Evolutionary conservation across 805 yeast genomes (phyloP), one percentile per base, ranked within the genome.

Genomic region (Teunomyces lycoperdinae): DNA sequence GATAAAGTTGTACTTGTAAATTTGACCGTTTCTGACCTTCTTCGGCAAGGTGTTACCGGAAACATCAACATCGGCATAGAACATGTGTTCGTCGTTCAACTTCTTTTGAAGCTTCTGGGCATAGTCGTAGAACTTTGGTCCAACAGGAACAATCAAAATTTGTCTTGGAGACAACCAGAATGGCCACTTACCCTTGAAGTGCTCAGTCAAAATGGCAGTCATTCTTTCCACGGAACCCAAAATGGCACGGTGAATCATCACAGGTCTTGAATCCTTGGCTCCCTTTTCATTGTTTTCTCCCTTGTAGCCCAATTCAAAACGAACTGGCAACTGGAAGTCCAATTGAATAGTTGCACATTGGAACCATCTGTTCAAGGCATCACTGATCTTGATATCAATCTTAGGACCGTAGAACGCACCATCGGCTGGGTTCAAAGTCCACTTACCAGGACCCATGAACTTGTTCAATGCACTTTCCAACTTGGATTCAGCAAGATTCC

Each of bases 91-190:
- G 64, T 86, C 84, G 47, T 62, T 70, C 65, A 85, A 75, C 56
- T 70, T 68, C 62, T 86, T 81, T 61, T 84, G 83, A 55, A 94
- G 87, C 58, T 81, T 75, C 68, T 85, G 84, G 38, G 98, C 99
- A 64, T 94, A 94, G 55, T 85, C 96, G 63, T 78, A 83, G 77
- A 85, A 92, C 70, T 88, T 89, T 55, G 87, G 95, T 64, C 97
- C 97, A 60, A 94, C 97, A 58, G 99, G 99, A 28, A 94, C 94
- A 61, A 94, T 95, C 60, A 92, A 77, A 49, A 92, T 81, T 76
- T 94, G 99, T 77, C 99, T 87, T 63, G 99, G 99, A n/a, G 98
- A 91, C 66, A 94, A 79, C 99, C 99, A 94, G 80, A 94, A 89
- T 64, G 99, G 99, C 99, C 99, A 94, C 70, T 90, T 94, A 63